Base-by-base conservation (phyloP, 2,329 filamentous ascomycete genomes). In the Aspergillus fijiensis region DNA sequence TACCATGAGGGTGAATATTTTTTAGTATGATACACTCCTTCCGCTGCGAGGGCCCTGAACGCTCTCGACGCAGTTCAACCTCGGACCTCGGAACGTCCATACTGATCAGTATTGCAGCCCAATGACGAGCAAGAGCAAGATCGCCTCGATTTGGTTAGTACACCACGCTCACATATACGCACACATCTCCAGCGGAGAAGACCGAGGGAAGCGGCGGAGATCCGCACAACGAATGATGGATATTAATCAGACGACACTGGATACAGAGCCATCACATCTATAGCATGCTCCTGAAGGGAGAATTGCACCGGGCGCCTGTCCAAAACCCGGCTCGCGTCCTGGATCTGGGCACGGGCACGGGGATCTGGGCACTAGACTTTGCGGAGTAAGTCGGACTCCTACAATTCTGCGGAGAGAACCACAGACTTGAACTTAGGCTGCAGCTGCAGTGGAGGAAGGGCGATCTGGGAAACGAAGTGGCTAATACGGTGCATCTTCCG, bases 351-450 rank as follows among this genome's bases (percentile, higher is more conserved):
- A 76, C 74, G 2, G 74, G 74, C 0, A 76, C 74, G 3, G 74
- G 74, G 1, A 72, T 75, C 49, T 76, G 74, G 74, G 73, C 74
- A 16, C 73, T 76, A 33, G 74, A 75, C 49, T 73, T 70, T 62
- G 72, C 70, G 42, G 77, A 76, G 69, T 74, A 67, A 64, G 71
- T 19, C 23, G 2, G 16, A 11, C 12, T 35, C 33, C 10, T 16
- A 35, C 12, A 2, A 35, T 35, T 12, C 33, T 16, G 33, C 33
- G 33, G 33, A 35, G 12, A 35, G 9, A 29, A 10, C 3, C 0
- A 29, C 7, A 29, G 9, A 9, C 27, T 29, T 9, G 27, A 6
- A 29, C 3, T 9, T 29, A 35, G 10, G 33, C 1, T 35, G 33
- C 33, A 12, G 12, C 11, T 9, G 31, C 31, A 12, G 31, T 9